Conservation (phyloP, 257 asterid species). For the Solanum clarkiae region DNA sequence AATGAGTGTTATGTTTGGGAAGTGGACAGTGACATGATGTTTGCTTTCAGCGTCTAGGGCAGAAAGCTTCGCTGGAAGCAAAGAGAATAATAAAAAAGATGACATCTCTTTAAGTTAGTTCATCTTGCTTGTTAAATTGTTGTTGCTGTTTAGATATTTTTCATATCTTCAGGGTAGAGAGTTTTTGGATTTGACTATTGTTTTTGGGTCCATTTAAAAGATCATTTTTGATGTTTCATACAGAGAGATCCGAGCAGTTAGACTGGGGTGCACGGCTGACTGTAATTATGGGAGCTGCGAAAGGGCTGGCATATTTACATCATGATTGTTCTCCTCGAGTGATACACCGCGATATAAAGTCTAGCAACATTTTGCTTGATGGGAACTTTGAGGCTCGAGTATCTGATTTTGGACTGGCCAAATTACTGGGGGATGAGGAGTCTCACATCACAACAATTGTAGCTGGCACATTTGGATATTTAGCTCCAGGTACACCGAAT, state of each 20-base stretch:
- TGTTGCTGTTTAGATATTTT: background rate
- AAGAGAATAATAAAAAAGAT: background rate
- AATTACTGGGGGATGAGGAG: slow-evolving; percentile 82
- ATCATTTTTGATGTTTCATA: slow-evolving; percentile 3
- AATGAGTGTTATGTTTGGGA: background rate
- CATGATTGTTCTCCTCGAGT: slow-evolving; percentile 95
- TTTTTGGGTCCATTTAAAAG: background rate
- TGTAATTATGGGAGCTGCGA: slow-evolving; percentile 85
- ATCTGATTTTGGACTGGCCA: slow-evolving; percentile 93
- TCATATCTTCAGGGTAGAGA: background rate
- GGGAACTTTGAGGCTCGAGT: slow-evolving; percentile 87
- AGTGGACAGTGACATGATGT: background rate
- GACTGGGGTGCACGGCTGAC: slow-evolving; percentile 90
- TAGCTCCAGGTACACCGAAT: slow-evolving; percentile 70
- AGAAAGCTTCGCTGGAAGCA: background rate
- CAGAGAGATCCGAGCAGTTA: slow-evolving; percentile 71
- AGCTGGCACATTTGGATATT: slow-evolving; percentile 95
- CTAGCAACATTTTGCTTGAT: slow-evolving; percentile 91
- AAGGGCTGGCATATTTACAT: slow-evolving; percentile 89
- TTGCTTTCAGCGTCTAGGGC: background rate
- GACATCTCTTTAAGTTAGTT: background rate
- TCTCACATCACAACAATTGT: slow-evolving; percentile 96
- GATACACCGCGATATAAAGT: slow-evolving; percentile 85
- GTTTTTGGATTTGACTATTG: slow-evolving; percentile 2
- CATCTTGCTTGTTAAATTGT: background rate